Base-by-base conservation (phyloP, 2,329 filamentous ascomycete genomes). In the Fusarium illudens region DNA sequence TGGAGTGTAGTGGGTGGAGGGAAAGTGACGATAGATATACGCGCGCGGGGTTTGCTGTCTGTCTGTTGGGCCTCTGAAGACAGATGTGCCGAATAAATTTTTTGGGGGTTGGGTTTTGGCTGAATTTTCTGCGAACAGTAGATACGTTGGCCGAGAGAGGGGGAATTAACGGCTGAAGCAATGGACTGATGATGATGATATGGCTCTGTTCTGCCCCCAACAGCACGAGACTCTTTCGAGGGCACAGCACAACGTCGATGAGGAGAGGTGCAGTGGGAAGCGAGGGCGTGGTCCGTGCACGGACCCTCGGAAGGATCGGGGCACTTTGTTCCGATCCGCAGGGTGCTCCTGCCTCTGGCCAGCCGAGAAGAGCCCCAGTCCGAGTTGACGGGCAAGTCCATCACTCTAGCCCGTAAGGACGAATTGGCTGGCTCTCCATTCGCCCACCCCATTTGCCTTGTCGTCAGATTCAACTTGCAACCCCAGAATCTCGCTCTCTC, bases 401-500 rank as follows among this genome's bases (percentile, higher is more conserved):
- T 25, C 17, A 34, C 51, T 50, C 50, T 37, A 54, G 59, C 65
- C 67, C 68, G 60, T 67, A 57, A 68, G 55, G 58, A 58, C 53
- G 69, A 74, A 74, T 74, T 74, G 72, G 68, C 72, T 72, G 62
- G 71, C 64, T 74, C 66, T 75, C 67, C 69, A 73, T 73, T 75
- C 70, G 72, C 62, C 67, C 71, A 74, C 65, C n/a, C n/a, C 36
- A 42, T 42, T 42, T 42, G 37, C 37, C 19, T 70, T 65, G 64
- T 73, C 72, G 72, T 70, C 72, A 74, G 72, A 72, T 70, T 59
- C 61, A 72, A 68, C 66, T 51, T 61, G 62, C 67, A 74, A 22
- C 59, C 25, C 61, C 64, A 71, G 54, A 68, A 68, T 65, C 71
- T 62, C 64, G 50, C 62, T 62, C 64, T 52, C 62, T 44, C 44